Base-by-base conservation (phyloP, 441 rosid genomes). In the Hura crepitans region DNA sequence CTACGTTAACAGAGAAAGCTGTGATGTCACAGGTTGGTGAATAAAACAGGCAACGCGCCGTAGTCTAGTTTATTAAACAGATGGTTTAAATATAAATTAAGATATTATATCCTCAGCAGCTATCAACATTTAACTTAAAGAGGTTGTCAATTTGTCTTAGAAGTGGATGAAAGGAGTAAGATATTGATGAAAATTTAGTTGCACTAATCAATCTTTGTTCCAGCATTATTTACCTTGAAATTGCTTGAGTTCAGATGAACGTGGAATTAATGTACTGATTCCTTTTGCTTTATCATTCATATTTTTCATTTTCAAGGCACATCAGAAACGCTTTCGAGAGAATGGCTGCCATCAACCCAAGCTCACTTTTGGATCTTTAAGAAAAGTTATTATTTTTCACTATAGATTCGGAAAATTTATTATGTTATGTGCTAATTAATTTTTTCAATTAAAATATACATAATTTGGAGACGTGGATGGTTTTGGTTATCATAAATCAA, bases 21-120 rank as follows among this genome's bases (percentile, higher is more conserved):
- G 17, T 15, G 31, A 58, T 11, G 60, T 20, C 78, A 22, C 15
- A 20, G 35, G 23, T 23, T 30, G 28, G 69, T 28, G 15, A 76
- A 76, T 71, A 71, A 66, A 56, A 62, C 25, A 46, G 45, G 64
- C 49, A 43, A 66, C 13, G 18, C 66, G 35, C 60, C 47, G 23
- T 11, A 12, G 28, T 53, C 22, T 53, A 12, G 39, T 43, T 33
- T 43, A 25, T 25, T 9, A 43, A 53, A 56, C 50, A 37, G 55
- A 66, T 39, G 39, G 42, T 30, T 33, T 18, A 17, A 30, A 0
- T 28, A 46, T 60, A 7, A 33, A 20, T 45, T 66, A 49, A 15
- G 20, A 45, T 58, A 45, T 15, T 13, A n/a, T 66, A 18, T 31
- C 1, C 50, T 20, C 20, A 45, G 56, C 45, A 43, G 55, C 22